These are phyloP conservation scores for Sugiyamaella mastotermitis DNA, from an alignment of 805 yeast species.

Conservation along the genomic window DNA sequence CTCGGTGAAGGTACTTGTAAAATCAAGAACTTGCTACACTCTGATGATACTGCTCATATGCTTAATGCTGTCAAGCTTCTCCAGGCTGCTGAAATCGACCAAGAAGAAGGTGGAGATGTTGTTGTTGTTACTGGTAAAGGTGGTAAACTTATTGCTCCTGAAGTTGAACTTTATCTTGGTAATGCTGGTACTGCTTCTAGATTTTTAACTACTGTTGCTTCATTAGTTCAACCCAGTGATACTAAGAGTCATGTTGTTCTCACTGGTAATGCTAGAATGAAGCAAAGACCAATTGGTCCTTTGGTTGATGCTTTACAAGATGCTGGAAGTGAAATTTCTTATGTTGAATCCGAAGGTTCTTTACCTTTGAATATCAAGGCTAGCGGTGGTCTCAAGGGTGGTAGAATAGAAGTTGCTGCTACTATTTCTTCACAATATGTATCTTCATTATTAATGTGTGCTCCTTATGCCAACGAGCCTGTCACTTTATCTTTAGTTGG, in stretches of 20 bases:
- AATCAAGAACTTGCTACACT: constrained; percentile 80
- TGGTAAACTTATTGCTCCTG: constrained; percentile 51
- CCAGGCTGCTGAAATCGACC: constrained; percentile 72
- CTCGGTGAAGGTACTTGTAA: constrained; percentile 80
- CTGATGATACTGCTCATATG: constrained; percentile 96
- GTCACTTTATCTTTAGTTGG: constrained; percentile 87
- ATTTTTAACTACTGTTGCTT: constrained; percentile 85
- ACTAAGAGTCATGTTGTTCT: constrained; percentile 45
- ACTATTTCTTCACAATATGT: constrained; percentile 97
- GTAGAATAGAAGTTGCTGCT: constrained; percentile 88
- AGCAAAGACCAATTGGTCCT: constrained; percentile 95
- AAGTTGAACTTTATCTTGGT: constrained; percentile 75
- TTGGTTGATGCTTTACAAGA: constrained; percentile 81
- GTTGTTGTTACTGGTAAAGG: constrained; percentile 86
- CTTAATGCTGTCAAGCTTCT: constrained; percentile 73
- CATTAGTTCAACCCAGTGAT: constrained; percentile 55
- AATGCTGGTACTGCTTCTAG: constrained; percentile 98
- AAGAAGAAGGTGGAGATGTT: constrained; percentile 87
- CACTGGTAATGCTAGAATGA: constrained; percentile 96
- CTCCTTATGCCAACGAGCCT: constrained; percentile 88
- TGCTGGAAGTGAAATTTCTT: constrained; percentile 73
- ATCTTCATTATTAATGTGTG: constrained; percentile 93
- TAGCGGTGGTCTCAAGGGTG: constrained; percentile 67
- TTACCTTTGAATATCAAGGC: constrained; percentile 72
- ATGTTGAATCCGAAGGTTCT: constrained; percentile 71